Conservation (phyloP, 257 asterid genomes). For the Primulina huaijiensis region DNA sequence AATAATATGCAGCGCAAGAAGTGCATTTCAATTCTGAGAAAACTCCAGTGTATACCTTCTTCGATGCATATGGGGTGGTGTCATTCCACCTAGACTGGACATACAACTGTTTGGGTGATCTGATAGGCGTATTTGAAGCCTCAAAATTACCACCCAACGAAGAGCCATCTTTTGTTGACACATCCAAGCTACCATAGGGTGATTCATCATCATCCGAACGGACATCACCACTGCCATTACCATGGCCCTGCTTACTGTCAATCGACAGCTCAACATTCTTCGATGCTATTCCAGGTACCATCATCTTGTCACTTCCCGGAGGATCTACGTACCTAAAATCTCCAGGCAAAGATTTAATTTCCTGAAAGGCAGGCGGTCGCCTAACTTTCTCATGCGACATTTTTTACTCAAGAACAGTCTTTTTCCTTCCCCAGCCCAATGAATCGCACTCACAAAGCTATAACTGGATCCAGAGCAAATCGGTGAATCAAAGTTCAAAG, state of each 20-base stretch:
- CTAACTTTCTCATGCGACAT: constrained; percentile 53
- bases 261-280: constrained; percentile 39
- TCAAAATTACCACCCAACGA: constrained; percentile 45
- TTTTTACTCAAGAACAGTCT: constrained; percentile 25
- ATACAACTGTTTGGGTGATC: constrained; percentile 32
- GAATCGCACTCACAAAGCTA: constrained; percentile 40
- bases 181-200: constrained; percentile 58
- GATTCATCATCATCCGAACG: constrained; percentile 60
- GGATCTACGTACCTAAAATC: constrained; percentile 52
- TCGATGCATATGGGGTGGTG: constrained; percentile 62
- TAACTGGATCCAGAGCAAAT: constrained; percentile 68
- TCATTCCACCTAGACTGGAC: constrained; percentile 76
- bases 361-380: constrained; percentile 46
- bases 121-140: constrained; percentile 35
- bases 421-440: constrained; percentile 36
- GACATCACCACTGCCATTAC: constrained; percentile 16
- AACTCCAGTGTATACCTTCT: constrained; percentile 52
- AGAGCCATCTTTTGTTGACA: constrained; percentile 43
- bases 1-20: not conserved
- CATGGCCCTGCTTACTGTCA: constrained; percentile 23
- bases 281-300: constrained; percentile 37
- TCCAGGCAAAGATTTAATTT: constrained; percentile 71
- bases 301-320: constrained; percentile 36
- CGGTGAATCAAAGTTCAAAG: constrained; percentile 52
- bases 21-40: not conserved